Evolutionary conservation across 345 rosid species (phyloP).

Genomic region (Linum lewisii): DNA sequence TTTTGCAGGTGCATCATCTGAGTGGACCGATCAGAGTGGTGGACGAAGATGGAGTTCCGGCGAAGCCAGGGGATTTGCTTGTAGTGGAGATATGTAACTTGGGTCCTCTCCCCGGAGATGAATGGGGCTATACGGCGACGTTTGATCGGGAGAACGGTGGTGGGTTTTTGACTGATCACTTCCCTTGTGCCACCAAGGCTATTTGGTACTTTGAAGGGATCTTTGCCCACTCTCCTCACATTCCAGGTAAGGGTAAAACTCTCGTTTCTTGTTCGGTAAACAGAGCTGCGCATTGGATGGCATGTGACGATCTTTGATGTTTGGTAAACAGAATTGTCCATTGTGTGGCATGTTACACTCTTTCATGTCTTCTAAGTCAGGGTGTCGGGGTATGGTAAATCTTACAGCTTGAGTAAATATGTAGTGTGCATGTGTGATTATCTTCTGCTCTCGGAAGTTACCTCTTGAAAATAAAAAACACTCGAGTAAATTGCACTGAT

Average conservation of each 20-base stretch:
- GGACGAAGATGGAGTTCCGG: conserved; percentile 57
- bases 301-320: too few relatives aligned
- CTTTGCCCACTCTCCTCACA: conserved; percentile 77
- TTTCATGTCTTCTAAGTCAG: too few relatives aligned
- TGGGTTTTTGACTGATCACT: conserved; percentile 82
- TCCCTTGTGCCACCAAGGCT: conserved; percentile 83
- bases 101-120: conserved; percentile 84
- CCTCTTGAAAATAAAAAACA: too few relatives aligned
- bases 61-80: conserved; percentile 73
- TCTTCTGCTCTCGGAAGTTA: too few relatives aligned
- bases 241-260: conserved; percentile 72
- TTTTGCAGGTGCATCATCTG: conserved; percentile 56
- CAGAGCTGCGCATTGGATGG: too few relatives aligned
- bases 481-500: too few relatives aligned
- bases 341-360: too few relatives aligned
- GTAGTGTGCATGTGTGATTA: too few relatives aligned
- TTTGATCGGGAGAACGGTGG: conserved; percentile 89
- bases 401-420: too few relatives aligned
- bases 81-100: conserved; percentile 72
- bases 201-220: conserved; percentile 96
- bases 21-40: conserved; percentile 68
- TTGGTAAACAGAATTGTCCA: too few relatives aligned
- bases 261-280: too few relatives aligned
- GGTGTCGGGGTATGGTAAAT: too few relatives aligned
- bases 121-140: conserved; percentile 79